phyloP scores from a whole-genome alignment of 495 filamentous ascomycete species.

The Podospora pseudopauciseta region DNA sequence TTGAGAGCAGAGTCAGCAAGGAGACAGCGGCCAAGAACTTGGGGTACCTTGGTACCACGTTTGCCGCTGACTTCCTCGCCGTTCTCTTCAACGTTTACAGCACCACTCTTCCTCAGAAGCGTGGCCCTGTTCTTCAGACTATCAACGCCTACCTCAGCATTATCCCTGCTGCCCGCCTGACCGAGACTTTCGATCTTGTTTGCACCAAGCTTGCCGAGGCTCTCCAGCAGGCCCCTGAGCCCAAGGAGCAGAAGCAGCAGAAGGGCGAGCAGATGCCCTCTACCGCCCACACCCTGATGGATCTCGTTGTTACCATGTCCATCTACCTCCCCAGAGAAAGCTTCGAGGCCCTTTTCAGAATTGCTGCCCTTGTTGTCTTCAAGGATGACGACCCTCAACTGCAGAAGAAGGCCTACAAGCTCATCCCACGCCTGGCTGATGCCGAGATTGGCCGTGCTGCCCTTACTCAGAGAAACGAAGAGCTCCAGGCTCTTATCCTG shows the following conservation, averaged over 20 bases:
- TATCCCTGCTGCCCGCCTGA: constrained; percentile 67
- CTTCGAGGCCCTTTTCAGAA: constrained; percentile 74
- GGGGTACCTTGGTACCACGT: constrained; percentile 62
- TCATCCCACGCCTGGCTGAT: constrained; percentile 82
- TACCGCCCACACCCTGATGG: constrained; percentile 92
- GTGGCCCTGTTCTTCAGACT: constrained; percentile 83
- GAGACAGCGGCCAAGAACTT: constrained; percentile 71
- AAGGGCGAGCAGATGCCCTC: constrained; percentile 71
- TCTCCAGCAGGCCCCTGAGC: constrained; percentile 56
- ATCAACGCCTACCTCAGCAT: constrained; percentile 94
- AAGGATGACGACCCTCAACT: constrained; percentile 79
- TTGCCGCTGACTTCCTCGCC: constrained; percentile 82
- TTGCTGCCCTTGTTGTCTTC: constrained; percentile 75
- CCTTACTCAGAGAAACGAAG: constrained; percentile 63
- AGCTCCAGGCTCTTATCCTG: constrained; percentile 77
- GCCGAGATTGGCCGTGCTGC: constrained; percentile 70
- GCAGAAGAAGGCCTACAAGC: constrained; percentile 99
- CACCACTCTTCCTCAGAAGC: constrained; percentile 86
- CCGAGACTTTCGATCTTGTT: constrained; percentile 82
- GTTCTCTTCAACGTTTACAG: constrained; percentile 98
- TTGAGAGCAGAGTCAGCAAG: constrained; percentile 71
- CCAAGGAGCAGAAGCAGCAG: constrained; percentile 52
- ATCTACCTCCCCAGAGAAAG: constrained; percentile 83
- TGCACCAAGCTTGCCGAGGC: constrained; percentile 75
- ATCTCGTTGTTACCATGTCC: constrained; percentile 90